Base-by-base conservation (phyloP, 106 monocot species). In the Dendrobium chrysotoxum region DNA sequence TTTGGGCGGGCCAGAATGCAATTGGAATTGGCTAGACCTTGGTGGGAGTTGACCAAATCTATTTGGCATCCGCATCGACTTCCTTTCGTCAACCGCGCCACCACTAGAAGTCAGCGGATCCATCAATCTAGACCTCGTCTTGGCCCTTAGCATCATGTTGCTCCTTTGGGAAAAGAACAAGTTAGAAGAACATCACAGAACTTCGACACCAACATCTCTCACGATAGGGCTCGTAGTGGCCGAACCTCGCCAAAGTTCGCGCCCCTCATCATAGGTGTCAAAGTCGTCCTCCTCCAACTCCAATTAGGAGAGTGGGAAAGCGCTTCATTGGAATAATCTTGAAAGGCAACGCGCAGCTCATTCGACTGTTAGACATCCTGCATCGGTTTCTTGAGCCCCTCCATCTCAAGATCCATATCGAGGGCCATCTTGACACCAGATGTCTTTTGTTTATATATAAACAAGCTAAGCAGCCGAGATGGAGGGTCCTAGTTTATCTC, bases 371-470 rank as follows among this genome's bases (percentile, higher is more conserved):
- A 45, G 53, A 61, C 26, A 40, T 64, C 41, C 5, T 81, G 23
- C 23, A 39, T 12, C 17, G 77, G 74, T 28, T 73, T 86, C 81
- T 77, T 87, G 38, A 91, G 82, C 75, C 86, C 86, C 39, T 89
- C 82, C 91, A 89, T 89, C 78, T 93, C 93, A 38, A 92, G 75
- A 47, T 95, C 92, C 78, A 88, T 40, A 53, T 90, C 90, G 35
- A 92, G 81, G 5, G 89, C 21, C 75, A 87, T 79, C 55, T 86
- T 85, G 40, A 20, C 77, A 20, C 87, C 87, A 20, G 86, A n/a
- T 21, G 86, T 85, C 72, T 75, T 71, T 77, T 89, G 86, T 80
- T 89, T 86, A 28, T 86, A 54, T 28, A 89, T 30, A 82, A 90
- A 88, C 18, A 64, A 68, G 64, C 87, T 83, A 42, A 92, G 87